These are phyloP conservation scores for Diaporthe citri DNA, from an alignment of 2,329 filamentous ascomycete species.

Conservation along the genomic window DNA sequence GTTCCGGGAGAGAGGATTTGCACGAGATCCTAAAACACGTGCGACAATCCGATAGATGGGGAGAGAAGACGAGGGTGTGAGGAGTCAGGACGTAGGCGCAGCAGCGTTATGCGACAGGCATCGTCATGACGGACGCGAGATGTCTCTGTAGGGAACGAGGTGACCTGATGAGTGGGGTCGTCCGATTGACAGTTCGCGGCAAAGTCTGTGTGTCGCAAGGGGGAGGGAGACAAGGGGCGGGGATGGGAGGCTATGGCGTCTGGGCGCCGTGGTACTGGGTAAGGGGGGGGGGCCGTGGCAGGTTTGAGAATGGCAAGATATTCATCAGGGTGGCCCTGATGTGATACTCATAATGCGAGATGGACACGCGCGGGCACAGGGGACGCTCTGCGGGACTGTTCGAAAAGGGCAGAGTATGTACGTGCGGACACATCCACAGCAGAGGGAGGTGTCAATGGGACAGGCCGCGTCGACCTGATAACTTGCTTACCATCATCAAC, in stretches of 20 bases:
- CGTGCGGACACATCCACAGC: not conserved
- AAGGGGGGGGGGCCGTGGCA: constrained; percentile 26
- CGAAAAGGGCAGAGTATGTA: not conserved
- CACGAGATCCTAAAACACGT: constrained; percentile 24
- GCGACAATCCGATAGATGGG: constrained; percentile 23
- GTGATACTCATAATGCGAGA: constrained; percentile 18
- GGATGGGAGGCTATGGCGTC: not conserved
- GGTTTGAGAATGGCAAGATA: constrained; percentile 18
- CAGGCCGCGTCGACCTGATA: not conserved
- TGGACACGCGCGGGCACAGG: not conserved
- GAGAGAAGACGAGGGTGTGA: constrained; percentile 16
- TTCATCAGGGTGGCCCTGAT: constrained; percentile 18
- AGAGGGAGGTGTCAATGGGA: not conserved
- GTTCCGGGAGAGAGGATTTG: constrained; percentile 5
- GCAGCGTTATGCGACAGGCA: constrained; percentile 31
- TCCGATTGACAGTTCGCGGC: constrained; percentile 36
- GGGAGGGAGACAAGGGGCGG: constrained; percentile 5
- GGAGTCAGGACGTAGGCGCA: constrained; percentile 16
- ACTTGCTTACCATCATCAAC: not conserved
- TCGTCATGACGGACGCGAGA: constrained; percentile 10
- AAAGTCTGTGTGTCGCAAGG: constrained; percentile 35
- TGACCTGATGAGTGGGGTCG: constrained; percentile 33
- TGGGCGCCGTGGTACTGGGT: constrained; percentile 23
- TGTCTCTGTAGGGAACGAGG: not conserved
- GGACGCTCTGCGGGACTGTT: not conserved